Evolutionary conservation across 352 stramenopile genomes (phyloP).

Genomic region (Blastocystis sp.): DNA sequence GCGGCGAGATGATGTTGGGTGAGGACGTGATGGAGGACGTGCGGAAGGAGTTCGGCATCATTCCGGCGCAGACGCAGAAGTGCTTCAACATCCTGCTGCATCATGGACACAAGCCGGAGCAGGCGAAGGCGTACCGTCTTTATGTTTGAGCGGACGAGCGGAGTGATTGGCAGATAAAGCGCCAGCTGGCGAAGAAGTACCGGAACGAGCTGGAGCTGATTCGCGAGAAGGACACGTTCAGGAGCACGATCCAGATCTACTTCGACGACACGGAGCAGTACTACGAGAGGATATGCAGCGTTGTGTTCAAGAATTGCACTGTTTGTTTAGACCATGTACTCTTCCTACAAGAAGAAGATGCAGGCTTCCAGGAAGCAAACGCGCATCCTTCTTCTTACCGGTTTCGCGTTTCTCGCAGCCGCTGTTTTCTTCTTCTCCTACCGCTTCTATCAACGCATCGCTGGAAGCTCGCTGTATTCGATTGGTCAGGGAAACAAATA

Average conservation of each 20-base stretch:
- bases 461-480: conserved; percentile 8
- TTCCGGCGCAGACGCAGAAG: conserved; percentile 1
- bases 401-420: background rate
- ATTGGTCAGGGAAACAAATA: conserved; percentile 54
- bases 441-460: background rate
- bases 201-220: conserved; percentile 55
- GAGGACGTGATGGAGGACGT: background rate
- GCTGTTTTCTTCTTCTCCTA: conserved; percentile 7
- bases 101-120: background rate
- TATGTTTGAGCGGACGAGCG: background rate
- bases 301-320: conserved; percentile 30
- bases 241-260: background rate
- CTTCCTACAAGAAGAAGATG: background rate
- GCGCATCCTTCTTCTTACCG: background rate
- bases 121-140: conserved; percentile 18
- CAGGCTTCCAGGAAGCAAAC: background rate
- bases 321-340: conserved; percentile 61
- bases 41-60: background rate
- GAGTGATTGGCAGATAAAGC: conserved; percentile 23
- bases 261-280: conserved; percentile 25
- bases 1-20: background rate
- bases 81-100: conserved; percentile 61
- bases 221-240: conserved; percentile 27
- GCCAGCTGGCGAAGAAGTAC: background rate
- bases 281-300: conserved; percentile 15